Percentiles rank a stretch among this genome's conserved stretches.
phyloP scores from a whole-genome alignment of 352 stramenopile species.

The Blastocystis sp. region DNA sequence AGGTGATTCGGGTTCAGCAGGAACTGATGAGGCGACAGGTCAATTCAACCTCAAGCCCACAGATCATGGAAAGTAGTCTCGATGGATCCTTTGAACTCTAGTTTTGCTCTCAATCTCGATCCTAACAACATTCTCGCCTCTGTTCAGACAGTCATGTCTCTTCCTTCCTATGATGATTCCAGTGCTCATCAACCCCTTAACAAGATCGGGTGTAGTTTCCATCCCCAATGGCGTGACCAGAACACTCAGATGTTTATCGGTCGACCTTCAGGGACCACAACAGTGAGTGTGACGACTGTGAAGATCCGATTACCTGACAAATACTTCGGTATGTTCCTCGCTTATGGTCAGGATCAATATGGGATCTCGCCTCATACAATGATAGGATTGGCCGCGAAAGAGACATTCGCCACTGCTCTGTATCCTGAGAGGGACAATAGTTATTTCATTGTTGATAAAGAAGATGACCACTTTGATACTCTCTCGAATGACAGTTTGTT shows the following conservation, averaged over 20 bases:
- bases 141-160: not conserved
- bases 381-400: slow-evolving; percentile 45
- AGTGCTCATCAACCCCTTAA: not conserved
- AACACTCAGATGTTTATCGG: slow-evolving; percentile 65
- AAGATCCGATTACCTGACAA: slow-evolving; percentile 63
- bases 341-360: slow-evolving; percentile 51
- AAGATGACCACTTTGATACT: slow-evolving; percentile 48
- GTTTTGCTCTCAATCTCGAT: slow-evolving; percentile 25
- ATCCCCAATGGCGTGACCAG: slow-evolving; percentile 39
- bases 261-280: not conserved
- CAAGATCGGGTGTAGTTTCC: slow-evolving; percentile 52
- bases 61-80: slow-evolving; percentile 32
- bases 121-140: not conserved
- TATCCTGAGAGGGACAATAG: slow-evolving; percentile 55
- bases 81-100: not conserved
- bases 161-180: slow-evolving; percentile 20
- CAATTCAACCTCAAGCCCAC: not conserved
- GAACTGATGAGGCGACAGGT: not conserved
- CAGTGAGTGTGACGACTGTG: slow-evolving; percentile 32
- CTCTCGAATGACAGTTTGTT: slow-evolving; percentile 50
- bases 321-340: slow-evolving; percentile 63
- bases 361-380: slow-evolving; percentile 25
- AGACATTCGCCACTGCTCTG: slow-evolving; percentile 35
- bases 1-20: not conserved
- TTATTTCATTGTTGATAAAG: slow-evolving; percentile 59